phyloP scores from a whole-genome alignment of 2,329 filamentous ascomycete genomes.

The Biscogniauxia marginata region DNA sequence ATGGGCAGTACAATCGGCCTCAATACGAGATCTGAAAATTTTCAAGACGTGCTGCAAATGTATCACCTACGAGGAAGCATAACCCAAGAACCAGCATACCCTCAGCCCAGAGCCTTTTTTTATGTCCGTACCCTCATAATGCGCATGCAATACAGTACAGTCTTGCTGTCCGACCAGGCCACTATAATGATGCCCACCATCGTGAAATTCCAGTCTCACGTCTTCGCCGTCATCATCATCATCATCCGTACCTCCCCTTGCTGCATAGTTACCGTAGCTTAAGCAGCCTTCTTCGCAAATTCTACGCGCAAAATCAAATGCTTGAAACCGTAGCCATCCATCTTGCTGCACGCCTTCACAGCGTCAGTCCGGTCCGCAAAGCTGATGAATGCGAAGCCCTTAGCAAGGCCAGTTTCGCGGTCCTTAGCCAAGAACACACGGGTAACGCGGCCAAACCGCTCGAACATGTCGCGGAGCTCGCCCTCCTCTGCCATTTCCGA shows the following conservation, averaged over 20 bases:
- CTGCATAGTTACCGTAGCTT: slow-evolving; percentile 13
- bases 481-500: slow-evolving; percentile 96
- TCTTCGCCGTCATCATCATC: slow-evolving; percentile 7
- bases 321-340: slow-evolving; percentile 93
- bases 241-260: slow-evolving; percentile 1
- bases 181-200: background rate
- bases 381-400: slow-evolving; percentile 99
- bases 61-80: background rate
- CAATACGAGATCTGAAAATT: too few species aligned
- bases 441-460: slow-evolving; percentile 93
- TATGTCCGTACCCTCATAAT: background rate
- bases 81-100: background rate
- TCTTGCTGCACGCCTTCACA: slow-evolving; percentile 89
- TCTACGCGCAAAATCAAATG: slow-evolving; percentile 85
- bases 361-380: slow-evolving; percentile 89
- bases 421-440: slow-evolving; percentile 98
- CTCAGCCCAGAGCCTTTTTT: background rate
- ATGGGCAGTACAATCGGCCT: too few species aligned
- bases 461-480: slow-evolving; percentile 97
- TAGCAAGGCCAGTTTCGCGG: slow-evolving; percentile 90
- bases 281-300: slow-evolving; percentile 74
- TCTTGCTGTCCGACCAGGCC: too few species aligned
- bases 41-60: background rate
- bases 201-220: background rate
- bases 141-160: background rate